phyloP scores from a whole-genome alignment of 1,284 basidiomycete species.

The Cryptococcus jaspeensis region DNA sequence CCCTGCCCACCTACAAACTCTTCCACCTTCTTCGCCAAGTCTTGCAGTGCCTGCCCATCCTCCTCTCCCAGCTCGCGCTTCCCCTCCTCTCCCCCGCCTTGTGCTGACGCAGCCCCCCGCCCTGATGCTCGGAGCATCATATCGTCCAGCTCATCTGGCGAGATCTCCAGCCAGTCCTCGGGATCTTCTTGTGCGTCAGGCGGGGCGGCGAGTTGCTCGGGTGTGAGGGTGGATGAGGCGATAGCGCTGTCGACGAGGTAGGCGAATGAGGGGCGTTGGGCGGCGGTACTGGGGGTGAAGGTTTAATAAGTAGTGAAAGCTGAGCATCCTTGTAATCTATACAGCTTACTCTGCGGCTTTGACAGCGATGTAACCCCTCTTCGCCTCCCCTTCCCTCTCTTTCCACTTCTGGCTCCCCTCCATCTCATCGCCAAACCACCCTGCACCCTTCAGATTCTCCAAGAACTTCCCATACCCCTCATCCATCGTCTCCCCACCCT shows the following conservation, averaged over 20 bases:
- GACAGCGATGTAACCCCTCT: slow-evolving; percentile 63
- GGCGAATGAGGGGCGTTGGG: slow-evolving; percentile 69
- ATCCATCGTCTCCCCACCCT: slow-evolving; percentile 10
- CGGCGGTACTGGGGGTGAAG: slow-evolving; percentile 21
- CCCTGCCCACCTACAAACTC: slow-evolving; percentile 84
- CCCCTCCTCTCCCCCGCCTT: slow-evolving; percentile 34
- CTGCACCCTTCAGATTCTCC: slow-evolving; percentile 60
- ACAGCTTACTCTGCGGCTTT: slow-evolving; percentile 68
- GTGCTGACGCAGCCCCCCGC: slow-evolving; percentile 5
- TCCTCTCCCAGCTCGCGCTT: slow-evolving; percentile 55
- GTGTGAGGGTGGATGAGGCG: slow-evolving; percentile 17
- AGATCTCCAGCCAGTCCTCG: slow-evolving; percentile 47
- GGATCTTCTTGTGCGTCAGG: slow-evolving; percentile 35
- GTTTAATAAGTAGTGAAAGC: neutral
- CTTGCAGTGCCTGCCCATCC: slow-evolving; percentile 68
- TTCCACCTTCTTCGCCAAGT: slow-evolving; percentile 78
- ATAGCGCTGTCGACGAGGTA: slow-evolving; percentile 66
- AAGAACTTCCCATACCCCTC: slow-evolving; percentile 58
- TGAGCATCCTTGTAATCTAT: slow-evolving; percentile 12
- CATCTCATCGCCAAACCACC: slow-evolving; percentile 73
- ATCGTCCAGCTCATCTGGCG: slow-evolving; percentile 48
- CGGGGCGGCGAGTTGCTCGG: slow-evolving; percentile 12
- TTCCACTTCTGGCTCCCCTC: slow-evolving; percentile 76
- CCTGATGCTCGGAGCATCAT: slow-evolving; percentile 41
- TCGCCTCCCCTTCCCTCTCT: slow-evolving; percentile 67